Base-by-base conservation (phyloP, 306 rosid species). In the Prunus fruticosa region DNA sequence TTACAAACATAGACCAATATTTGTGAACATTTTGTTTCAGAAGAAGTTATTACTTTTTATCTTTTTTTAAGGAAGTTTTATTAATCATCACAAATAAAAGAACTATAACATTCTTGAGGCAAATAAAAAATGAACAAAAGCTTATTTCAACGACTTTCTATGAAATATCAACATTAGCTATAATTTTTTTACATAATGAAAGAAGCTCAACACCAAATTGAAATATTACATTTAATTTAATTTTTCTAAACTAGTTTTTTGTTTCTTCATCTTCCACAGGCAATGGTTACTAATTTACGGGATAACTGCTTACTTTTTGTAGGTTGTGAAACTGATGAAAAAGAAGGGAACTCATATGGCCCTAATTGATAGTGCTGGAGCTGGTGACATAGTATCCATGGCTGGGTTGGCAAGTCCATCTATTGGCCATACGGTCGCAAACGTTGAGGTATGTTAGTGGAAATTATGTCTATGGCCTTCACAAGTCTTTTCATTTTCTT, bases 381-480 rank as follows among this genome's bases (percentile, higher is more conserved):
- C 99, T 22, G 99, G 97, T 32, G 99, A 95, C 87, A 95, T 95
- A 66, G 75, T 95, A 74, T 95, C 99, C 67, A 81, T 95, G 87
- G 97, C 97, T 66, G 99, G 99, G 77, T 82, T 92, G 79, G 78
- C 96, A 73, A 84, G 65, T 70, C 99, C 97, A 63, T 68, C 96
- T 74, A 95, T 95, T 72, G 99, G 99, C 81, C 92, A 95, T 78
- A 95, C 99, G 10, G 92, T 95, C 69, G 84, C 96, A 77, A 89
- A 72, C n/a, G 82, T 74, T 47, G 97, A 92, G 90, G 99, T 95
- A 83, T 16, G 47, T 65, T 38, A 28, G 18, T 62, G 27, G 34
- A 38, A 38, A 15, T 49, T 49, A 47, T 64, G 58, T 11, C 20
- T 64, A 25, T n/a, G 28, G 19, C 23, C 32, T 61, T 65, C 0